phyloP scores from a whole-genome alignment of 495 filamentous ascomycete species.

The Penicillium herquei region DNA sequence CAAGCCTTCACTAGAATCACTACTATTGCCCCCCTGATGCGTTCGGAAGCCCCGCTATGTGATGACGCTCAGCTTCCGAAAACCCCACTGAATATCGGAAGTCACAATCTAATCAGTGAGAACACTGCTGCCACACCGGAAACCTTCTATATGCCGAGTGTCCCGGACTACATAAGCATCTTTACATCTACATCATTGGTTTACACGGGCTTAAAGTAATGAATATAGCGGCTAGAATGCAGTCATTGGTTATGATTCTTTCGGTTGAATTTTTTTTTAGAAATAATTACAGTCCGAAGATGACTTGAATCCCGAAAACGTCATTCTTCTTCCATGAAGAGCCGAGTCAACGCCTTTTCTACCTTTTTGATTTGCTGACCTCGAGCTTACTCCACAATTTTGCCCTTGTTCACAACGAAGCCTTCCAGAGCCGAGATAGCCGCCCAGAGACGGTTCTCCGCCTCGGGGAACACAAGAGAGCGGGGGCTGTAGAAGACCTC shows the following conservation, averaged over 20 bases:
- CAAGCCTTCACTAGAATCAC: neutral
- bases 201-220: too few species aligned
- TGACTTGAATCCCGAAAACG: neutral
- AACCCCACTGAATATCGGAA: slow-evolving; percentile 15
- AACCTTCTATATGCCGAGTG: neutral
- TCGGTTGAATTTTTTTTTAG: neutral
- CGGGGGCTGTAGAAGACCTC: slow-evolving; percentile 85
- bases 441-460: slow-evolving; percentile 90
- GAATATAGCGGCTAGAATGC: neutral
- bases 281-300: slow-evolving; percentile 7
- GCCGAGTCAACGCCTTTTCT: neutral
- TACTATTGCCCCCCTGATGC: neutral
- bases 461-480: slow-evolving; percentile 87
- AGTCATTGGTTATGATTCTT: neutral
- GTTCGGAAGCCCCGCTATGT: slow-evolving; percentile 15
- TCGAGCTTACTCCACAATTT: slow-evolving; percentile 40
- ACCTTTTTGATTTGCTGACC: neutral
- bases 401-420: slow-evolving; percentile 89
- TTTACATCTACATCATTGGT: too few species aligned
- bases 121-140: neutral
- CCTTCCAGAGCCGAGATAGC: slow-evolving; percentile 82
- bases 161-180: neutral
- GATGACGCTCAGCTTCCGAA: slow-evolving; percentile 17
- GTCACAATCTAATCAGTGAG: neutral
- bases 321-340: neutral